A percentile compares a stretch with the other conserved stretches of the same genome.
Conservation (phyloP, 2,329 filamentous ascomycete genomes). For the Pseudogymnoascus sp. region DNA sequence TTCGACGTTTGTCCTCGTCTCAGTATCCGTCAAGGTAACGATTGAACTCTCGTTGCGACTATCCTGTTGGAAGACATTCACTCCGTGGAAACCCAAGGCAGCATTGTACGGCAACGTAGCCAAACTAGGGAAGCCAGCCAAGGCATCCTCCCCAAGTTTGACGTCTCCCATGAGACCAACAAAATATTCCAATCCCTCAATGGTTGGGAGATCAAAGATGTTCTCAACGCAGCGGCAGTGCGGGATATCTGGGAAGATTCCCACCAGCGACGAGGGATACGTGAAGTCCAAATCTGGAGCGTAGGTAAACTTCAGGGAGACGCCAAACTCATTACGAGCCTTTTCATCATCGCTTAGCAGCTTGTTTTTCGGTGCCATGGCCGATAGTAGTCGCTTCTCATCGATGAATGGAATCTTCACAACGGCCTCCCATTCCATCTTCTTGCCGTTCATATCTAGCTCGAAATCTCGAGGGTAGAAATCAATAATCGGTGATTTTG, state of each 20-base stretch:
- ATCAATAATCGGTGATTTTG: constrained; percentile 87
- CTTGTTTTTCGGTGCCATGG: constrained; percentile 79
- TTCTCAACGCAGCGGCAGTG: constrained; percentile 92
- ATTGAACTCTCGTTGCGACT: constrained; percentile 96
- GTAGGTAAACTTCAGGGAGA: constrained; percentile 88
- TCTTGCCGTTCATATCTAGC: constrained; percentile 99
- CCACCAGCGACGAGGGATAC: constrained; percentile 81
- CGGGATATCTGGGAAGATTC: constrained; percentile 81
- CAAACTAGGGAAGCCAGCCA: constrained; percentile 89
- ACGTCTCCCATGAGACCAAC: constrained; percentile 78
- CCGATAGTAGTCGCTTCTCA: constrained; percentile 72
- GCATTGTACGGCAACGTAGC: constrained; percentile 80
- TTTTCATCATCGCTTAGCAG: constrained; percentile 72
- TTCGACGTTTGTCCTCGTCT: constrained; percentile 60
- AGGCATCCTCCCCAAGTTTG: constrained; percentile 70
- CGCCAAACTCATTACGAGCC: constrained; percentile 80
- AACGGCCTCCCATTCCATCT: constrained; percentile 99
- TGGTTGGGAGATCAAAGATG: constrained; percentile 86
- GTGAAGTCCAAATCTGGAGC: constrained; percentile 66
- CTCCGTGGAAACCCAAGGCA: constrained; percentile 74
- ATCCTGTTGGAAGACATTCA: constrained; percentile 92
- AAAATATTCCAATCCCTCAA: constrained; percentile 81
- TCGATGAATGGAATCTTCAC: constrained; percentile 99
- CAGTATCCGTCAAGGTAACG: constrained; percentile 71
- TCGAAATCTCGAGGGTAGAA: constrained; percentile 97